Percentiles rank a stretch among this genome's conserved stretches.
Conservation (phyloP, 345 rosid genomes). For the Isatis tinctoria region DNA sequence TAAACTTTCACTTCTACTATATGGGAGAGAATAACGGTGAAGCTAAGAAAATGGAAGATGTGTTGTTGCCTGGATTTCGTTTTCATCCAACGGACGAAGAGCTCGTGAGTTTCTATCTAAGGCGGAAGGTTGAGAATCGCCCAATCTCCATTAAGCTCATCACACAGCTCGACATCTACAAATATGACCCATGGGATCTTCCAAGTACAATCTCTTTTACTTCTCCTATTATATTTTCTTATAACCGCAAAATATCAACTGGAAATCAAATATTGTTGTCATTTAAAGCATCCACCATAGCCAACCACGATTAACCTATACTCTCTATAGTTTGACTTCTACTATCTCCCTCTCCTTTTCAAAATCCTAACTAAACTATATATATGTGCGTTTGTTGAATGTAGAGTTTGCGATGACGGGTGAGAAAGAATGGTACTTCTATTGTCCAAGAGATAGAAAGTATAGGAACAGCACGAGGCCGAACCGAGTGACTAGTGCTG, state of each 20-base stretch:
- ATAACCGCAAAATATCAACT: too few relatives aligned
- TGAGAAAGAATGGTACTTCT: conserved; percentile 86
- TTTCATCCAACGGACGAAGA: conserved; percentile 92
- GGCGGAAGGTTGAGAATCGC: conserved; percentile 61
- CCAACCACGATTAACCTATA: neutral
- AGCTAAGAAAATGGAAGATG: conserved; percentile 49
- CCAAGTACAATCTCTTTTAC: conserved; percentile 44
- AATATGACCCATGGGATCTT: conserved; percentile 89
- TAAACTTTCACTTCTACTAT: neutral
- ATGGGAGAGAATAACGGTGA: conserved; percentile 46
- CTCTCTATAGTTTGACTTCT: neutral
- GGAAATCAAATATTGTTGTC: neutral
- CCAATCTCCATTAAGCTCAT: conserved; percentile 68
- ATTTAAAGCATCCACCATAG: neutral
- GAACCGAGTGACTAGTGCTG: conserved; percentile 72
- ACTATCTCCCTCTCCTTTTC: neutral
- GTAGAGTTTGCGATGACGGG: conserved; percentile 59
- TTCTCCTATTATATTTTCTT: neutral
- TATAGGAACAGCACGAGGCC: conserved; percentile 80
- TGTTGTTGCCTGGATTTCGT: conserved; percentile 75
- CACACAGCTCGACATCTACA: conserved; percentile 78
- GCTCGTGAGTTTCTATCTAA: conserved; percentile 74
- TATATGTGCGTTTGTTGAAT: neutral
- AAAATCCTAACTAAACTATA: neutral
- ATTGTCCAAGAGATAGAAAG: conserved; percentile 80